Base-by-base conservation (phyloP, 208 protist genomes). In the Acanthamoeba culbertsoni region DNA sequence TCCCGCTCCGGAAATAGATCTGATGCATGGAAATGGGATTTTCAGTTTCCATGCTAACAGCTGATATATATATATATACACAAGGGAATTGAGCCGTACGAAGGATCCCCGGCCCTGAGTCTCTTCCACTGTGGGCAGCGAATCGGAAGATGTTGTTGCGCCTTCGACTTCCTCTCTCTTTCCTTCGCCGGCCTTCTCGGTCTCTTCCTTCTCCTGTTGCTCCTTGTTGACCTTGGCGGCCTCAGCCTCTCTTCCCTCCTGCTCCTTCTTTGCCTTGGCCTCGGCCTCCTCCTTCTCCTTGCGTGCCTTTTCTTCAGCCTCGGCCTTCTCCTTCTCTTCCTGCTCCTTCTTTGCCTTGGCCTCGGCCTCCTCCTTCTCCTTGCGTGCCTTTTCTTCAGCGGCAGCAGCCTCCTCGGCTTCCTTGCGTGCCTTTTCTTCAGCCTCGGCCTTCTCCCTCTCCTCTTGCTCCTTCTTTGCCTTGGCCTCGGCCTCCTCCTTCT, bases 1-100 rank as follows among this genome's bases (percentile, higher is more conserved):
- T 82, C 26, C 71, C 71, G 40, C 71, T 82, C 23, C 14, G 35
- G 71, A 82, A 82, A 35, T 75, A 75, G 42, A 82, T 71, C n/a
- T n/a, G n/a, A n/a, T n/a, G n/a, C n/a, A n/a, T n/a, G n/a, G n/a
- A n/a, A n/a, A n/a, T n/a, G n/a, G n/a, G n/a, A n/a, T n/a, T n/a
- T n/a, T n/a, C n/a, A n/a, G n/a, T n/a, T n/a, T n/a, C n/a, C n/a
- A n/a, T n/a, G 16, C 51, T 59, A 59, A 59, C 16, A 59, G 51
- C 14, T 14, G 51, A 59, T 59, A n/a, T n/a, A 23, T 23, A n/a
- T 23, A 14, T 14, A 59, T 59, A n/a, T n/a, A 59, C 23, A 23
- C 51, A 23, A 14, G 23, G 51, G 51, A 59, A 59, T 59, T 14
- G 51, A 59, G 51, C 51, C 51, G 51, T 59, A 59, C 51, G 43